phyloP scores from a whole-genome alignment of 179 eudicot genomes.

The Drosera spatulata region DNA sequence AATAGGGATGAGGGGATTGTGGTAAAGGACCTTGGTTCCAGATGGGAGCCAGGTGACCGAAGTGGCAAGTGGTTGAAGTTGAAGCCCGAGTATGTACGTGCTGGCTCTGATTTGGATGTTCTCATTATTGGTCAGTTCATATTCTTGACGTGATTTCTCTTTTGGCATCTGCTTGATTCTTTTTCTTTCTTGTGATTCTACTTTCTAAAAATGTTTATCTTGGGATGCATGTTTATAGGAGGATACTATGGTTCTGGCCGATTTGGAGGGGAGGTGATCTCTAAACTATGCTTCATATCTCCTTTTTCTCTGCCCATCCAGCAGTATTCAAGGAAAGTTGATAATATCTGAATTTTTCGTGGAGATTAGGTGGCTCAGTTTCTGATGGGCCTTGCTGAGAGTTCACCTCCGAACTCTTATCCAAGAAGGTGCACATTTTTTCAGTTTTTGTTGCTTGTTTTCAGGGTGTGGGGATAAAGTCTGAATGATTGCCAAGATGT shows the following conservation, averaged over 20 bases:
- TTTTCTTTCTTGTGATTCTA: not conserved
- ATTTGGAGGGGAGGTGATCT: conserved; percentile 76
- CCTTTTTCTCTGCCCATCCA: not conserved
- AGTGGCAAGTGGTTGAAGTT: conserved; percentile 87
- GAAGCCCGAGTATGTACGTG: conserved; percentile 78
- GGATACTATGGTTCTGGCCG: conserved; percentile 99
- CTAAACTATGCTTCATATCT: conserved; percentile 3
- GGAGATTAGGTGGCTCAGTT: conserved; percentile 68
- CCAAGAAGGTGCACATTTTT: conserved; percentile 19
- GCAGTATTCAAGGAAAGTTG: not conserved
- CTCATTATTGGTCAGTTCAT: conserved; percentile 54
- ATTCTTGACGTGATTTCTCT: not conserved
- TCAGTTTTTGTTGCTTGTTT: not conserved
- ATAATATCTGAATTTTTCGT: not conserved
- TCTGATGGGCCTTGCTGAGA: conserved; percentile 92
- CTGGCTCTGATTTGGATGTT: conserved; percentile 92
- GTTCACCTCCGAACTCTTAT: conserved; percentile 29
- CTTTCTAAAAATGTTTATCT: not conserved
- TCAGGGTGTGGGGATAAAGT: no score
- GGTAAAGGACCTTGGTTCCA: conserved; percentile 76
- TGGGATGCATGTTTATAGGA: conserved; percentile 27
- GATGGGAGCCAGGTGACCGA: conserved; percentile 97
- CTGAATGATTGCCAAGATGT: not conserved
- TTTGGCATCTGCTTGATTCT: conserved; percentile 2
- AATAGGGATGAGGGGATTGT: conserved; percentile 86